Evolutionary conservation across 108 stramenopile genomes (phyloP), one percentile per base, ranked within the genome.

Genomic region (Licmophora abbreviata): DNA sequence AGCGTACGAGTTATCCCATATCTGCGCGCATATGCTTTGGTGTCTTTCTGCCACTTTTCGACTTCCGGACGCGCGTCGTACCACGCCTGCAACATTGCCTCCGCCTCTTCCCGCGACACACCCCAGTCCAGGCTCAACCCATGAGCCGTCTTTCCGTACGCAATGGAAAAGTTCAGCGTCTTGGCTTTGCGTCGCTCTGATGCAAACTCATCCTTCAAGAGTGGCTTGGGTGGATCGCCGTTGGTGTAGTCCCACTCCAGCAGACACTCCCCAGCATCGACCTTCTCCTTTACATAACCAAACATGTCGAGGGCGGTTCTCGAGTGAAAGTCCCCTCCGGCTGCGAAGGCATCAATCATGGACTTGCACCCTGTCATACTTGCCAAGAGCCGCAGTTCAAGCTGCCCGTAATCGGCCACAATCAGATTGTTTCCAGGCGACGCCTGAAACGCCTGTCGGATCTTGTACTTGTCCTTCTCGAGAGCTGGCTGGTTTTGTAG

Each of bases 401-500:
- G 73, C 60, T 99, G 99, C 0, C 99, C 99, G 54, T 99, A 99
- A 73, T 99, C 99, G 5, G 96, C 97, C 27, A 99, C 97, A 54
- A 99, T 95, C 22, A 99, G 69, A 5, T 60, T 66, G 42, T 95
- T 93, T 4, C 96, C 96, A 0, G 88, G 79, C 36, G 89, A 88
- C 10, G 95, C 77, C 47, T 80, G 57, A 43, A 99, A 98, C 4
- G 97, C 96, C 34, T 94, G 56, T 32, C 95, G 79, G 33, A 94
- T 93, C 54, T 90, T 80, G 65, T 93, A 94, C 24, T 67, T 81
- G 57, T 96, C 95, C 71, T 99, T 99, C 56, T 99, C 97, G 36
- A 99, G 76, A 11, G 99, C 99, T 5, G 99, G 99, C 60, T 99
- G 99, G 57, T 99, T 99, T 69, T 99, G 99, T 45, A 99, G 71